phyloP scores from a whole-genome alignment of 2,329 filamentous ascomycete species.

The Colletotrichum neosansevieriae region DNA sequence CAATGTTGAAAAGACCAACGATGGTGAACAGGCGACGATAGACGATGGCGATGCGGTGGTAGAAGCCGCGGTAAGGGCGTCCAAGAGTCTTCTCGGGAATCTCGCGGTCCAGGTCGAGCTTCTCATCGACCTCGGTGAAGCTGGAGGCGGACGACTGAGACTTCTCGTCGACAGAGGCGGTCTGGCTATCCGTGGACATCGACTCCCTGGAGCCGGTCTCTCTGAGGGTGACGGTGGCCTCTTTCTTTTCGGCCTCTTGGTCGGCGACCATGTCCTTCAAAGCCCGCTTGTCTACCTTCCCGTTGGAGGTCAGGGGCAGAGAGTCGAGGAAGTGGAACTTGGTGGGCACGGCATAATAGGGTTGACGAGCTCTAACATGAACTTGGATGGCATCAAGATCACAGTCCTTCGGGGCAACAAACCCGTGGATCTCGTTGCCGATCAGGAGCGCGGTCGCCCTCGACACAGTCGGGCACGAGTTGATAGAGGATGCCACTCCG shows the following conservation, averaged over 20 bases:
- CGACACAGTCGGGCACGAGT: constrained; percentile 58
- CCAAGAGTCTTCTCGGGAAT: constrained; percentile 56
- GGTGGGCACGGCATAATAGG: constrained; percentile 67
- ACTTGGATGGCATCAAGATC: constrained; percentile 51
- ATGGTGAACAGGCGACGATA: constrained; percentile 69
- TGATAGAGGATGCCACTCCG: constrained; percentile 63
- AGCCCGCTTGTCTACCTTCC: constrained; percentile 67
- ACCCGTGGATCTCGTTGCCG: constrained; percentile 62
- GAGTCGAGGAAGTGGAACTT: constrained; percentile 56
- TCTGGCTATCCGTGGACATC: constrained; percentile 4
- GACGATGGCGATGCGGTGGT: constrained; percentile 61
- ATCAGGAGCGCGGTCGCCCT: constrained; percentile 62
- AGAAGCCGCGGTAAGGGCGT: constrained; percentile 54
- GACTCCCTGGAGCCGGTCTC: constrained; percentile 27
- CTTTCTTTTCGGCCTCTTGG: constrained; percentile 2
- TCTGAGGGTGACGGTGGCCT: not conserved
- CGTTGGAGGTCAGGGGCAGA: constrained; percentile 65
- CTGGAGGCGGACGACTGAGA: constrained; percentile 27
- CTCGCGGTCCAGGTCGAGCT: constrained; percentile 35
- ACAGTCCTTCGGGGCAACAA: constrained; percentile 51
- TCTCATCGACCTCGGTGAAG: constrained; percentile 36
- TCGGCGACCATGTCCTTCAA: constrained; percentile 51
- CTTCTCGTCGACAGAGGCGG: constrained; percentile 7
- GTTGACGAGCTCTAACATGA: constrained; percentile 56
- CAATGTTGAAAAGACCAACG: constrained; percentile 62